Conservation (phyloP, 768 basidiomycete genomes). For the Rhodotorula kratochvilovae region DNA sequence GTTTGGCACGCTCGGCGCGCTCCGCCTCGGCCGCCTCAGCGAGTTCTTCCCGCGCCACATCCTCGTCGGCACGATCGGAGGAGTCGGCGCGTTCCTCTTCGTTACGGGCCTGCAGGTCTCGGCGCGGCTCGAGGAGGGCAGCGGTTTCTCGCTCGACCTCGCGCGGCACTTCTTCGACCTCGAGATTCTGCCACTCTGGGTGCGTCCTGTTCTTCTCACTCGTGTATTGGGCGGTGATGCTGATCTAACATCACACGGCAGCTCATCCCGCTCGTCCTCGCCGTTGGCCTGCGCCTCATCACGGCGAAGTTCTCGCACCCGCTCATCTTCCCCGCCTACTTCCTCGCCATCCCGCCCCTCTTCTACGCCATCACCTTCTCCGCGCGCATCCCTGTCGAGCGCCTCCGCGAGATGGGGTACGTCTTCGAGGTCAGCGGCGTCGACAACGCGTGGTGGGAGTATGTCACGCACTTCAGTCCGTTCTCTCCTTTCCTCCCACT, state of each 20-base stretch:
- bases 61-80: slow-evolving; percentile 87
- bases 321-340: slow-evolving; percentile 70
- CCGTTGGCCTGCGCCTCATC: slow-evolving; percentile 70
- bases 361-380: slow-evolving; percentile 77
- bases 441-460: slow-evolving; percentile 68
- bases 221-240: neutral
- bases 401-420: slow-evolving; percentile 69
- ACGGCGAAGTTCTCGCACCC: slow-evolving; percentile 78
- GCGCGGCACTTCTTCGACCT: slow-evolving; percentile 64
- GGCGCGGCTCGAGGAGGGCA: slow-evolving; percentile 69
- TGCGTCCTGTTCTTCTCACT: slow-evolving; percentile 31
- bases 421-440: slow-evolving; percentile 67
- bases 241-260: neutral
- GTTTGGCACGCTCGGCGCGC: slow-evolving; percentile 50
- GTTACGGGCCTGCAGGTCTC: slow-evolving; percentile 83
- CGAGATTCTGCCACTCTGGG: slow-evolving; percentile 70
- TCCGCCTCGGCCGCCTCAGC: slow-evolving; percentile 74
- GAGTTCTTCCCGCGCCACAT: slow-evolving; percentile 97
- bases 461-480: slow-evolving; percentile 73
- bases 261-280: slow-evolving; percentile 65
- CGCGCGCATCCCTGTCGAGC: slow-evolving; percentile 58
- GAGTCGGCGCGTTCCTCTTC: slow-evolving; percentile 90
- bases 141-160: slow-evolving; percentile 61
- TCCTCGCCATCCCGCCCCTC: slow-evolving; percentile 62
- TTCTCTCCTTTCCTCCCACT: neutral